phyloP scores from a whole-genome alignment of 2,329 filamentous ascomycete species.

The Penicillium sp. region DNA sequence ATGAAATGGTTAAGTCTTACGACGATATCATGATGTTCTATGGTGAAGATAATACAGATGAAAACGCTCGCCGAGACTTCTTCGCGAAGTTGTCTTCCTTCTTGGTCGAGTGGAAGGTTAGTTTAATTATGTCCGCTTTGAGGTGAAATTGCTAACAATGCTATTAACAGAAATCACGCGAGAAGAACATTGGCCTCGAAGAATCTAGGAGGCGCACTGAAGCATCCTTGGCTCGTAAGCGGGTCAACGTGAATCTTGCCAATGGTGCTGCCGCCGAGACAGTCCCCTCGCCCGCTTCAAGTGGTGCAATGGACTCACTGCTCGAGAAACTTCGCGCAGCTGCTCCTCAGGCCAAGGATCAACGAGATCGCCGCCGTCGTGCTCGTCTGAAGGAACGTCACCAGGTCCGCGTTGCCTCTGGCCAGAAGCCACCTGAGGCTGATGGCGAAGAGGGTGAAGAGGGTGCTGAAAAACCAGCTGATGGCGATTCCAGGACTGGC shows the following conservation, averaged over 20 bases:
- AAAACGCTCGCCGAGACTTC: slow-evolving; percentile 91
- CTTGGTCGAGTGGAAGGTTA: slow-evolving; percentile 83
- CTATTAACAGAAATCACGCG: slow-evolving; percentile 67
- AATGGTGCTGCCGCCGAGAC: slow-evolving; percentile 51
- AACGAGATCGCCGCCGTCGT: slow-evolving; percentile 81
- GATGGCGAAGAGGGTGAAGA: slow-evolving; percentile 59
- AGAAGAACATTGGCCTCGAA: slow-evolving; percentile 85
- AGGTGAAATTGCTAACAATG: slow-evolving; percentile 4
- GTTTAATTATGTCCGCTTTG: slow-evolving; percentile 24
- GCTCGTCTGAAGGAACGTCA: slow-evolving; percentile 87
- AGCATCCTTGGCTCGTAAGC: slow-evolving; percentile 86
- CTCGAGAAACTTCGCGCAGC: slow-evolving; percentile 93
- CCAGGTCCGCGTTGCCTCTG: slow-evolving; percentile 83
- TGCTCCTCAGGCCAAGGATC: slow-evolving; percentile 83
- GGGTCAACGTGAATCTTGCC: slow-evolving; percentile 60
- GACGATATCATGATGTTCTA: slow-evolving; percentile 97
- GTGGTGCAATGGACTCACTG: slow-evolving; percentile 92
- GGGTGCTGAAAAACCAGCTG: slow-evolving; percentile 41
- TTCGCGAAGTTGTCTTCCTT: slow-evolving; percentile 91
- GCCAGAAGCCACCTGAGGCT: slow-evolving; percentile 77
- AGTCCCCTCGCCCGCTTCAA: slow-evolving; percentile 66
- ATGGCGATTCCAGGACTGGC: slow-evolving; percentile 42
- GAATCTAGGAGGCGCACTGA: slow-evolving; percentile 83
- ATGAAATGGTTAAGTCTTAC: slow-evolving; percentile 87
- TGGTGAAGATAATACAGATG: slow-evolving; percentile 87